Percentiles rank a stretch among this genome's conserved stretches.
Evolutionary conservation across 1,284 basidiomycete genomes (phyloP).

Genomic region (Cutaneotrichosporon mucoides): DNA sequence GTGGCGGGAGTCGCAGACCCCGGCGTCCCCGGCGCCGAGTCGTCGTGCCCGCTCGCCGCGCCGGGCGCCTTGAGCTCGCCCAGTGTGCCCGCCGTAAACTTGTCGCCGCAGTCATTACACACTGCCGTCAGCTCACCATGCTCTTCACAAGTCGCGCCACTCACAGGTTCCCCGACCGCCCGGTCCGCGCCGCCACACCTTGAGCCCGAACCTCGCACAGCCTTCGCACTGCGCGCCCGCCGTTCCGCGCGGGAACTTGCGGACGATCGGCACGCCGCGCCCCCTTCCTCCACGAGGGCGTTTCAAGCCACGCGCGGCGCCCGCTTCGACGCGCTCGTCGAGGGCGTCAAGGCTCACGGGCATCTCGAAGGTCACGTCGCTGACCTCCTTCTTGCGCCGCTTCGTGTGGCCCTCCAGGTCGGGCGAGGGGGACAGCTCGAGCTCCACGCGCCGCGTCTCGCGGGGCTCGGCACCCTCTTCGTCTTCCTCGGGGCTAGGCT

Average conservation of each 20-base stretch:
- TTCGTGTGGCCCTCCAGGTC: constrained; percentile 7
- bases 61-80: constrained; percentile 37
- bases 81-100: constrained; percentile 32
- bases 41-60: constrained; percentile 15
- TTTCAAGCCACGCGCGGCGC: constrained; percentile 17
- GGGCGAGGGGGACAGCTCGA: constrained; percentile 17
- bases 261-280: constrained; percentile 13
- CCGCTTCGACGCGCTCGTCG: constrained; percentile 41
- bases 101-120: constrained; percentile 43
- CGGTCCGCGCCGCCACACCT: constrained; percentile 44
- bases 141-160: constrained; percentile 9
- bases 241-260: constrained; percentile 15
- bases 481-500: constrained; percentile 15
- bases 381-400: constrained; percentile 23
- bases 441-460: constrained; percentile 2
- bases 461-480: neutral
- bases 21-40: constrained; percentile 1
- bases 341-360: constrained; percentile 40
- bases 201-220: constrained; percentile 30
- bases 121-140: constrained; percentile 23
- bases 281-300: neutral
- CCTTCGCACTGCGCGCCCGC: constrained; percentile 38
- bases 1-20: neutral
- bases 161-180: constrained; percentile 38
- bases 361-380: constrained; percentile 42